Evolutionary conservation across 2,329 filamentous ascomycete genomes (phyloP), one percentile per base, ranked within the genome.

Genomic region (Sporothrix dimorphospora): DNA sequence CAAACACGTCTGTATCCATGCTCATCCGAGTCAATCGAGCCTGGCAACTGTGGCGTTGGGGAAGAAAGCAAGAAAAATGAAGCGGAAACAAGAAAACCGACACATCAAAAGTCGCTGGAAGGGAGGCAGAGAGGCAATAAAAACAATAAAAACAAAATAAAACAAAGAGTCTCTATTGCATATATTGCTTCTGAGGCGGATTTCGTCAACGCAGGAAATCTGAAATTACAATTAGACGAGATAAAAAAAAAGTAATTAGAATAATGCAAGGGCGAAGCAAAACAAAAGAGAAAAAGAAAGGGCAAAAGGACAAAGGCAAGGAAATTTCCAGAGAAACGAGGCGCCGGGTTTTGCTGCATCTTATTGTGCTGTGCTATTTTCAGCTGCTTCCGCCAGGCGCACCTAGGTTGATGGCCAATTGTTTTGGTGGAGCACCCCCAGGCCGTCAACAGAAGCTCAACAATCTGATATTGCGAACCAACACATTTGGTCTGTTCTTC

Each of bases 221-320:
- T 34, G 34, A 71, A 45, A 71, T 57, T 71, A 24, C 59, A 71
- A 67, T 42, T 71, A 53, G 45, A 42, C 27, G 42, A 59, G 68
- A 30, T 70, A 19, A 34, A 61, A 59, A 38, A 38, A 12, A 49
- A 21, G 45, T 49, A 70, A 61, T 24, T 14, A 49, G 27, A 55
- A 21, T 1, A 67, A 67, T 27, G 65, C 65, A 67, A 67, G 65
- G 65, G 65, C 65, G 27, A 51, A 24, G 40, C 45, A 12, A 30
- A 40, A 19, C 12, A 49, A 45, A 49, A 49, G 45, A 49, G 19
- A 42, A 63, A 34, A 47, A 38, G 47, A 34, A 49, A 61, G 4
- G 19, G 53, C n/a, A 30, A 51, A 27, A 40, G 21, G 16, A 34
- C 14, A 40, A n/a, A 34, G 3, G 19, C 24, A 70, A 40, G 59